Percentiles rank a stretch among this genome's conserved stretches.
phyloP scores from a whole-genome alignment of 345 rosid species.

The Linum tenue region DNA sequence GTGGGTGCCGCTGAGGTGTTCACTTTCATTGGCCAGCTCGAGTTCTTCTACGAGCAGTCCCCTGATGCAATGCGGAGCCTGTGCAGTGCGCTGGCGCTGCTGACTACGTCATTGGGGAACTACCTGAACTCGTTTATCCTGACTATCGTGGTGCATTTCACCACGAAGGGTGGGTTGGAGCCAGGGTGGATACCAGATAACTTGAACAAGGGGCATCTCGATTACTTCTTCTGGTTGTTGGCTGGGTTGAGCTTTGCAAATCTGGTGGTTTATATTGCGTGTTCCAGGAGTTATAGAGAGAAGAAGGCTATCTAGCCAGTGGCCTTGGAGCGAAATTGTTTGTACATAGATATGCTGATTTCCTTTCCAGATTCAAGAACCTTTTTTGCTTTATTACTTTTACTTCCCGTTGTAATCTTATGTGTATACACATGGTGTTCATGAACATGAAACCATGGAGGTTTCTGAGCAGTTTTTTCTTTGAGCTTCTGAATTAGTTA shows the following conservation, averaged over 20 bases:
- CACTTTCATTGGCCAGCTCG: slow-evolving; percentile 69
- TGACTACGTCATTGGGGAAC: slow-evolving; percentile 67
- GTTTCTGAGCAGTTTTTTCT: neutral
- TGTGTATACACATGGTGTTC: neutral
- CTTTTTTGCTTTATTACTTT: too few species aligned
- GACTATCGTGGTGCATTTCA: slow-evolving; percentile 59
- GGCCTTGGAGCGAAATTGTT: neutral
- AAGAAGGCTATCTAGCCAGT: slow-evolving; percentile 32
- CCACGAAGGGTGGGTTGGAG: slow-evolving; percentile 41
- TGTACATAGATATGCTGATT: neutral
- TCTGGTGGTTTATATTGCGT: slow-evolving; percentile 50
- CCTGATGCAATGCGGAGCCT: slow-evolving; percentile 93
- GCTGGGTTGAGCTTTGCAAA: slow-evolving; percentile 68
- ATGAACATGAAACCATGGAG: neutral
- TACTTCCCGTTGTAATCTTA: neutral
- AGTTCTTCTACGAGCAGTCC: slow-evolving; percentile 91
- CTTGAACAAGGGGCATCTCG: slow-evolving; percentile 80
- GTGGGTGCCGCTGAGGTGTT: slow-evolving; percentile 88
- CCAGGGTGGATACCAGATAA: slow-evolving; percentile 88
- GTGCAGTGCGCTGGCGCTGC: slow-evolving; percentile 67
- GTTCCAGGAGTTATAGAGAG: slow-evolving; percentile 61
- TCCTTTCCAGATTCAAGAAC: neutral
- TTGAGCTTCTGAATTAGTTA: too few species aligned
- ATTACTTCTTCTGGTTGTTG: slow-evolving; percentile 88
- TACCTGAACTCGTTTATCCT: slow-evolving; percentile 81